Conservation (phyloP, 2,329 filamentous ascomycete species). For the Aspergillus calidoustus region DNA sequence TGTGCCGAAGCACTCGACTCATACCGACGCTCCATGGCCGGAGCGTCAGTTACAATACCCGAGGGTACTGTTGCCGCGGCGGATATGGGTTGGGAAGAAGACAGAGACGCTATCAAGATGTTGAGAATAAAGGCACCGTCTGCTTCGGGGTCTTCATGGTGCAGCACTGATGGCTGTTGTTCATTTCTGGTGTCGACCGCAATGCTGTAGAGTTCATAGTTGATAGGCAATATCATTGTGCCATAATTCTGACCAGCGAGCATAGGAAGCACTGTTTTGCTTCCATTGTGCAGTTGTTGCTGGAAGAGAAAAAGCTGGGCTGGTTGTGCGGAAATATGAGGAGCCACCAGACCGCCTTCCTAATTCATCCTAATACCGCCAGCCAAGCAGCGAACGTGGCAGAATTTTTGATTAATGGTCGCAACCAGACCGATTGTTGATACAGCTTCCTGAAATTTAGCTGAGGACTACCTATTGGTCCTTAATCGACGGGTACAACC, state of each 20-base stretch:
- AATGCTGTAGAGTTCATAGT: background rate
- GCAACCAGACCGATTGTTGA: constrained; percentile 18
- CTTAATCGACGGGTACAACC: background rate
- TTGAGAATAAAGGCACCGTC: background rate
- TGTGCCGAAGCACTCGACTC: constrained; percentile 64
- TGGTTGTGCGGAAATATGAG: constrained; percentile 15
- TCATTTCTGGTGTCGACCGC: background rate
- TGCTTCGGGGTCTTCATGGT: background rate
- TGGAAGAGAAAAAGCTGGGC: background rate
- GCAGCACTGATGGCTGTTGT: background rate
- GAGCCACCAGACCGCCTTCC: constrained; percentile 27
- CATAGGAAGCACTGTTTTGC: background rate
- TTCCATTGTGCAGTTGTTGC: background rate
- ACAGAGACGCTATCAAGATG: background rate
- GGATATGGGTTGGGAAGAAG: constrained; percentile 27
- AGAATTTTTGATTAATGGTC: constrained; percentile 26
- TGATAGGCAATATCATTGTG: background rate
- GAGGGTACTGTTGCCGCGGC: constrained; percentile 59
- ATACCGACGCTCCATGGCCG: constrained; percentile 76
- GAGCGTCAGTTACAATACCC: constrained; percentile 63
- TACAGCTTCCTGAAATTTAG: background rate
- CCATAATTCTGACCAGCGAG: background rate
- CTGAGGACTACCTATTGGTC: background rate
- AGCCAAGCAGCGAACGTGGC: constrained; percentile 27
- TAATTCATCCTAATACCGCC: constrained; percentile 14